Evolutionary conservation across 805 yeast species (phyloP).

Genomic region (Ogataea salicorniae): DNA sequence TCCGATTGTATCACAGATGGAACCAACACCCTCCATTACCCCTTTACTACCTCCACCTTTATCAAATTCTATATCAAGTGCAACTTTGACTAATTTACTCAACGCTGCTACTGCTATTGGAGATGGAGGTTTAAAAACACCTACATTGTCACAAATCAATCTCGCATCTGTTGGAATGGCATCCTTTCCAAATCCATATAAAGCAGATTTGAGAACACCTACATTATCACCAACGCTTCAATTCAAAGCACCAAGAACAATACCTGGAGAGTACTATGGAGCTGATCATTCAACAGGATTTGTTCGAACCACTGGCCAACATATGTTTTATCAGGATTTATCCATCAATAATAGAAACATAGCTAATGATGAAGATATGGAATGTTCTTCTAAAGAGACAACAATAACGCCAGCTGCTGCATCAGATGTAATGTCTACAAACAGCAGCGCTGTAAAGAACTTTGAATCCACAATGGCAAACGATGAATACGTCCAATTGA

Average conservation of each 20-base stretch:
- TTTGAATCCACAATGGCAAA: slow-evolving; percentile 34
- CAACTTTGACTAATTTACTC: not conserved
- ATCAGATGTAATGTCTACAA: slow-evolving; percentile 15
- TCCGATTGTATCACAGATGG: not conserved
- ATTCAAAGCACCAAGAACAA: not conserved
- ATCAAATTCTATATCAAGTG: not conserved
- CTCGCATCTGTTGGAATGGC: not conserved
- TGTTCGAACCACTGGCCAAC: slow-evolving; percentile 11
- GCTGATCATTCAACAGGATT: slow-evolving; percentile 11
- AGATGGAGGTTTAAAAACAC: not conserved
- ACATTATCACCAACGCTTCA: too few species aligned
- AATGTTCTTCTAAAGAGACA: slow-evolving; percentile 8
- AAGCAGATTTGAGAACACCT: too few species aligned
- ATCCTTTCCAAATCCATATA: not conserved
- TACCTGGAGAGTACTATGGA: not conserved
- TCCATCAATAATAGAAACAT: not conserved
- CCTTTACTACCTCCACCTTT: not conserved
- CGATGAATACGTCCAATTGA: slow-evolving; percentile 37
- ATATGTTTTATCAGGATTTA: slow-evolving; percentile 6
- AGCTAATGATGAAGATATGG: not conserved
- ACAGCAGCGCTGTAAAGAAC: slow-evolving; percentile 14
- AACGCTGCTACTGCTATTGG: not conserved
- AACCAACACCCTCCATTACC: not conserved
- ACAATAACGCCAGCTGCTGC: slow-evolving; percentile 15
- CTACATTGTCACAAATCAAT: not conserved